Evolutionary conservation across 1,284 basidiomycete species (phyloP).

Genomic region (Phellinidium pouzarii): DNA sequence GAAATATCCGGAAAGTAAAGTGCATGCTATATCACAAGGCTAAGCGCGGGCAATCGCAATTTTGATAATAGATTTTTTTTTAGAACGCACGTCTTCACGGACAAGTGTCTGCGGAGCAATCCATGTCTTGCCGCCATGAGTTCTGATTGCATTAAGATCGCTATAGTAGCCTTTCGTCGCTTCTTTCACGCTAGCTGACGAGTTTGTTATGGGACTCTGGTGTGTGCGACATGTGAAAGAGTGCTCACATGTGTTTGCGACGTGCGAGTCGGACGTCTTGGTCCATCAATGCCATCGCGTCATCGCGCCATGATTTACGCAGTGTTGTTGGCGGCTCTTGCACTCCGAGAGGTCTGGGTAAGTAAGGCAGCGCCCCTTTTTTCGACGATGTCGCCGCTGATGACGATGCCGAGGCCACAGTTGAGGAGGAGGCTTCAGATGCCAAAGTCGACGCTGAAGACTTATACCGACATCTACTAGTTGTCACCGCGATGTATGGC

Average conservation of each 20-base stretch:
- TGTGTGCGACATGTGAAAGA: neutral
- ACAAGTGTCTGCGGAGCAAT: constrained; percentile 86
- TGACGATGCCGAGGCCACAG: neutral
- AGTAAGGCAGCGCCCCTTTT: constrained; percentile 36
- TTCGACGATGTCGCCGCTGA: neutral
- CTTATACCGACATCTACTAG: neutral
- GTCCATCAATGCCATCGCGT: constrained; percentile 65
- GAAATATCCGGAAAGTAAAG: constrained; percentile 87
- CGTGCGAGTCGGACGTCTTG: constrained; percentile 66
- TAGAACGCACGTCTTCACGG: constrained; percentile 78
- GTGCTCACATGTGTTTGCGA: constrained; percentile 63
- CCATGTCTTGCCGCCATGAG: constrained; percentile 93
- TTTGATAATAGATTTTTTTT: too few species aligned
- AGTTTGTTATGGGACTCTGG: constrained; percentile 17
- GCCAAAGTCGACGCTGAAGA: neutral
- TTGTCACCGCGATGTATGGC: neutral
- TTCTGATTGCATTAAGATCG: constrained; percentile 78
- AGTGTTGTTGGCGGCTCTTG: constrained; percentile 48
- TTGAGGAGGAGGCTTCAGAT: neutral
- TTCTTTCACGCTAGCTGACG: constrained; percentile 64
- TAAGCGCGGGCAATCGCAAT: constrained; percentile 2
- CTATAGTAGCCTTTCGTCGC: constrained; percentile 87
- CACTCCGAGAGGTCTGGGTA: constrained; percentile 74
- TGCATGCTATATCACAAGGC: constrained; percentile 54
- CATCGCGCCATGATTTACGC: constrained; percentile 58